Evolutionary conservation across 768 basidiomycete genomes (phyloP).

Genomic region (Pleurotus tuoliensis): DNA sequence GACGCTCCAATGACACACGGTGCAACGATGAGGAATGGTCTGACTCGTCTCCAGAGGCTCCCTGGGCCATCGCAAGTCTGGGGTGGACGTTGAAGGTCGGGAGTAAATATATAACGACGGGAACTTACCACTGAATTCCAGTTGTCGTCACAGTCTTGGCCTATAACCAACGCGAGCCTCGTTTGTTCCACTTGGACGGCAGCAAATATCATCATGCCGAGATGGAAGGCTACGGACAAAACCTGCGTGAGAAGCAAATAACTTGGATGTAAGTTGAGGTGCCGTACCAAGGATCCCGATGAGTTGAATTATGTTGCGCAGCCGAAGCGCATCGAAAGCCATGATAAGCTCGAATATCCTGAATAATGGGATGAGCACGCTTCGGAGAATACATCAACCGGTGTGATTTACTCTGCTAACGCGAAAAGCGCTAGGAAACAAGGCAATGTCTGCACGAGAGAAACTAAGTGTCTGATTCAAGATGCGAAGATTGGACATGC

Average conservation of each 20-base stretch:
- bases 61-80: slow-evolving; percentile 48
- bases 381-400: not conserved
- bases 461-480: not conserved
- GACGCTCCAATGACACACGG: slow-evolving; percentile 67
- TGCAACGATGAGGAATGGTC: slow-evolving; percentile 67
- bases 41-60: slow-evolving; percentile 55
- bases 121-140: slow-evolving; percentile 37
- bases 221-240: slow-evolving; percentile 58
- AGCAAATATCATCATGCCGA: slow-evolving; percentile 68
- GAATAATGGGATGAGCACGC: slow-evolving; percentile 9
- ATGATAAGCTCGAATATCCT: slow-evolving; percentile 80
- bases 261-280: too few relatives aligned
- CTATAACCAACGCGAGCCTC: slow-evolving; percentile 48
- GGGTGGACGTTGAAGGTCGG: not conserved
- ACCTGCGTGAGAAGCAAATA: too few relatives aligned
- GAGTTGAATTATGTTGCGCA: slow-evolving; percentile 78
- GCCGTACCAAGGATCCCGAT: slow-evolving; percentile 63
- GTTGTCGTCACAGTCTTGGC: slow-evolving; percentile 27
- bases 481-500: not conserved
- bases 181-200: slow-evolving; percentile 79
- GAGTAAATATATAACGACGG: not conserved
- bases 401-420: slow-evolving; percentile 63
- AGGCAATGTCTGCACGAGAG: slow-evolving; percentile 6
- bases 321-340: slow-evolving; percentile 77
- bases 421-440: slow-evolving; percentile 78